Base-by-base conservation (phyloP, 1,139 yeast species). In the Sugiyamaella japonica region DNA sequence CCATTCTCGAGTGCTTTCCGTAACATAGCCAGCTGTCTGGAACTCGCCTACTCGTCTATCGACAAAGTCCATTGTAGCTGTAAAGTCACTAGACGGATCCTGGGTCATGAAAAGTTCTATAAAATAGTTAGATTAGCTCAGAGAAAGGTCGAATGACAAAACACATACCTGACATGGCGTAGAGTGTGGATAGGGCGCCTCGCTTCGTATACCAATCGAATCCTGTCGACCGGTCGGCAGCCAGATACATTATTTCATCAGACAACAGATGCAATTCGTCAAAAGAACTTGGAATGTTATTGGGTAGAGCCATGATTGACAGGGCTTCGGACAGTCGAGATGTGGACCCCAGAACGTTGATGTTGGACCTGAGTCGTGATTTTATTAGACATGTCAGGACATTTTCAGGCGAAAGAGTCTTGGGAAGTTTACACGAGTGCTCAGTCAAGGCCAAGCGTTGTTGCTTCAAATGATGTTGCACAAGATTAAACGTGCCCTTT, bases 141-240 rank as follows among this genome's bases (percentile, higher is more conserved):
- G 3, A 20, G 6, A 20, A 3, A 20, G 6, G 5, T 20, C 25
- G 6, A 20, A 6, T 20, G n/a, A 29, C 6, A 39, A 12, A 34
- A n/a, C 28, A 38, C 54, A 29, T 46, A 52, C 54, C 54, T 1
- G 73, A 66, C 36, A 85, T 78, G 1, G 87, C 86, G 67, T 87
- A 89, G 3, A 87, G 79, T 0, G 86, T 76, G 16, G 89, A 79
- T 29, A 91, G 69, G 5, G 88, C 79, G 28, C 85, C 74, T 61
- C 98, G 76, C 67, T 90, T 88, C n/a, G 95, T 76, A 69, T 93
- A 93, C 99, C 99, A 93, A 2, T 89, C 85, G 69, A 88, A 85
- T 69, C 89, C 97, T 57, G 85, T 81, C n/a, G 95, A 82, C 53
- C 76, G 72, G 67, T 91, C 97, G 2, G 91, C 95, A 0, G 96